These are phyloP conservation scores for Calonectria pseudoturangicola DNA, from an alignment of 2,329 filamentous ascomycete species.

Conservation along the genomic window DNA sequence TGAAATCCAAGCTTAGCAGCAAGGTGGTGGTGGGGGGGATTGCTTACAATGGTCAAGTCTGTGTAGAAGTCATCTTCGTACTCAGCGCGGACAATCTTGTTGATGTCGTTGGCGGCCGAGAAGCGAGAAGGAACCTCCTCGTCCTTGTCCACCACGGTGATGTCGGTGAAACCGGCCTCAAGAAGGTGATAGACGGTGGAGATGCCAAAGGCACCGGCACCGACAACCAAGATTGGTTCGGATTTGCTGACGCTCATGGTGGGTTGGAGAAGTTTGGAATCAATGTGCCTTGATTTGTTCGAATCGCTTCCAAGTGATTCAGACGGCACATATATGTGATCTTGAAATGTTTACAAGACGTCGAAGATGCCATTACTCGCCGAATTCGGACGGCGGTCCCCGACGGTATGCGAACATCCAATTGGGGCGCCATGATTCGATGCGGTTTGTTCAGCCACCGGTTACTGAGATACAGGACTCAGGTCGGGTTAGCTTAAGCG, in stretches of 20 bases:
- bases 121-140: slow-evolving; percentile 62
- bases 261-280: not conserved
- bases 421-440: slow-evolving; percentile 9
- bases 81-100: slow-evolving; percentile 77
- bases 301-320: not conserved
- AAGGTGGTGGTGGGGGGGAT: too few relatives aligned
- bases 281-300: not conserved
- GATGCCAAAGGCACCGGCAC: slow-evolving; percentile 70
- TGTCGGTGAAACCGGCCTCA: slow-evolving; percentile 65
- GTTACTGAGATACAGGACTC: not conserved
- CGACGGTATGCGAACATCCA: slow-evolving; percentile 28
- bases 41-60: slow-evolving; percentile 68
- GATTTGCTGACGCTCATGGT: slow-evolving; percentile 49
- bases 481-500: not conserved
- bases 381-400: slow-evolving; percentile 27
- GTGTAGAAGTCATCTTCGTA: slow-evolving; percentile 76
- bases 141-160: slow-evolving; percentile 68
- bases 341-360: not conserved
- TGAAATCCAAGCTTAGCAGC: not conserved
- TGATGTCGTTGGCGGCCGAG: slow-evolving; percentile 76
- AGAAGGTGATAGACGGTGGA: slow-evolving; percentile 69
- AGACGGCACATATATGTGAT: slow-evolving; percentile 31
- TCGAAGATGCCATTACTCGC: slow-evolving; percentile 10
- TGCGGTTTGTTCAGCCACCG: slow-evolving; percentile 7
- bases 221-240: slow-evolving; percentile 61